Base-by-base conservation (phyloP, 371 early-diverging fungal genomes). In the Mortierella sp. region DNA sequence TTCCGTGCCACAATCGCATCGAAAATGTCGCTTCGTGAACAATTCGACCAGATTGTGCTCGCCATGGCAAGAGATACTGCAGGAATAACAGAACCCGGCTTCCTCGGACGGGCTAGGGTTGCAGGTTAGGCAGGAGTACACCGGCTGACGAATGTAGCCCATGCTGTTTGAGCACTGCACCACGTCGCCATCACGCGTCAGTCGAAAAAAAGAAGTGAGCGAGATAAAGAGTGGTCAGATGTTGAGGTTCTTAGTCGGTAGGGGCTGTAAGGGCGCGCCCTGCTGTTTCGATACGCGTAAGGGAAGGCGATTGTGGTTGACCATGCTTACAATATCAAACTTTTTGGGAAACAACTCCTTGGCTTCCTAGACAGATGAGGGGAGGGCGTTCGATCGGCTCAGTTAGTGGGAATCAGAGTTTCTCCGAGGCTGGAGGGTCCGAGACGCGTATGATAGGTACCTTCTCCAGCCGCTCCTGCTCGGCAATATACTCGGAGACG, bases 71-170 rank as follows among this genome's bases (percentile, higher is more conserved):
- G 88, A 84, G 39, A 93, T 91, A 61, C 89, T 88, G 61, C 94
- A 94, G 41, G 92, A 86, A 64, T 93, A 93, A 67, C 94, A 94
- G 71, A 94, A 88, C 18, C 91, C 91, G 0, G 83, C 83, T 26
- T 80, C 78, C n/a, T 64, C 54, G 18, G 76, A 57, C n/a, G 78
- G 66, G 61, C 50, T 67, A 47, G 80, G 80, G 26, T 70, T 74
- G 79, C 96, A 95, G 2, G 95, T 94, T 58, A 89, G 80, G 71
- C 96, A 96, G 2, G 93, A 87, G 78, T 91, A 96, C n/a, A 95
- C 84, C 0, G 86, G 82, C 67, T 96, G 95, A 47, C 87, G 87
- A 47, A 95, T 83, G 68, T 91, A 90, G 9, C 95, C 95, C 56
- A 84, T 64, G 57, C 82, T 83, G 73, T 84, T 92, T 1, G 94